Evolutionary conservation across 163 green algal genomes (phyloP).

Genomic region (Smithsoniella earleae): DNA sequence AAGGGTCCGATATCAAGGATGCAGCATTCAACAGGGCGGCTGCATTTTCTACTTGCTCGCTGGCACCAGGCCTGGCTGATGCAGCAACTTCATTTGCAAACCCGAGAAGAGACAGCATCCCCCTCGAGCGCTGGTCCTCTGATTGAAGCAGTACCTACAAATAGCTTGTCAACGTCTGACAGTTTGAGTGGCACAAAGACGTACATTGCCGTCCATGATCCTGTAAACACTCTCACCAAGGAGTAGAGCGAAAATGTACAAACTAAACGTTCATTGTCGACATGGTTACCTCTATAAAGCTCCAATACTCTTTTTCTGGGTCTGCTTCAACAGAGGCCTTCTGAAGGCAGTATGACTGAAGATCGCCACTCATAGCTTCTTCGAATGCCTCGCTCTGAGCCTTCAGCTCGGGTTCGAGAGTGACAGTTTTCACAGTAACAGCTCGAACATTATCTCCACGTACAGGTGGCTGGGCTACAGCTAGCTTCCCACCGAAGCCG

Average conservation of each 20-base stretch:
- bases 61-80: neutral
- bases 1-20: slow-evolving; percentile 18
- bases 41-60: slow-evolving; percentile 10
- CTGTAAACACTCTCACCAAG: too few species aligned
- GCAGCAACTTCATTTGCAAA: slow-evolving; percentile 5
- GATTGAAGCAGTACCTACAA: slow-evolving; percentile 1
- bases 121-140: neutral
- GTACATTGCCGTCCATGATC: too few species aligned
- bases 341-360: slow-evolving; percentile 17
- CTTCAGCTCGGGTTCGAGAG: slow-evolving; percentile 57
- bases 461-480: slow-evolving; percentile 35
- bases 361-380: slow-evolving; percentile 47
- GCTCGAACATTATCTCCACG: neutral
- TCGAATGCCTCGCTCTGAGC: slow-evolving; percentile 66
- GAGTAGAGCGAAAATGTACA: too few species aligned
- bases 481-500: slow-evolving; percentile 84
- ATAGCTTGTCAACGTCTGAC: too few species aligned
- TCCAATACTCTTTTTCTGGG: slow-evolving; percentile 18
- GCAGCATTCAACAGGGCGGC: neutral
- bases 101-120: slow-evolving; percentile 20
- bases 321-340: neutral
- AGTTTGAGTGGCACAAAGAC: neutral
- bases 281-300: slow-evolving; percentile 30
- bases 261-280: too few species aligned
- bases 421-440: slow-evolving; percentile 6